Evolutionary conservation across 306 rosid genomes (phyloP).

Genomic region (Acacia melanoxylon): DNA sequence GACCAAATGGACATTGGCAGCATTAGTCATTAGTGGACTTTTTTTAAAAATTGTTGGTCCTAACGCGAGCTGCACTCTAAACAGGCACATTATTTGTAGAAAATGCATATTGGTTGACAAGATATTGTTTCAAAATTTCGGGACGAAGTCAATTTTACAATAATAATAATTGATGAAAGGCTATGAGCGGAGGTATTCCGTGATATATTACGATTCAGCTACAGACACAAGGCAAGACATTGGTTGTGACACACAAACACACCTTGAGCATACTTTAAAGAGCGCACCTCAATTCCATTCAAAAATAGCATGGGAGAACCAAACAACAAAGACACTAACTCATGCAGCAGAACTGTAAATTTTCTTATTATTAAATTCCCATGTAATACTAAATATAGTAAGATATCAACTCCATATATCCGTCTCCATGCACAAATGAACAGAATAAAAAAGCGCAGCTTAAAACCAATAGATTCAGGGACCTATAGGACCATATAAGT

Average conservation of each 20-base stretch:
- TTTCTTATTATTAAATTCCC: not conserved
- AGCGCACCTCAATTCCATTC: not conserved
- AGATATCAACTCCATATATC: not conserved
- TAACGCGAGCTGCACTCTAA: too few species aligned
- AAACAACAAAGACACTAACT: not conserved
- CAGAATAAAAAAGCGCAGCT: not conserved
- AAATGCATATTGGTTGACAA: too few species aligned
- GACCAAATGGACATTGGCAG: too few species aligned
- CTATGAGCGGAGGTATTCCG: not conserved
- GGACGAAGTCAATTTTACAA: too few species aligned
- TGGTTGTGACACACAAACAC: not conserved
- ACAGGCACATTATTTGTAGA: too few species aligned
- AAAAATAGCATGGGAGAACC: not conserved
- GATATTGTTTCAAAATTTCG: too few species aligned
- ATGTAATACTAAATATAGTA: not conserved
- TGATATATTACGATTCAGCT: not conserved
- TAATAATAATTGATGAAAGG: too few species aligned
- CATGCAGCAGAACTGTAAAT: not conserved
- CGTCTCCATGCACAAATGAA: not conserved
- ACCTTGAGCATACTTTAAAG: not conserved
- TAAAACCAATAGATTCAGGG: not conserved
- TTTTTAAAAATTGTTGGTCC: too few species aligned
- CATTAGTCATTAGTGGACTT: too few species aligned
- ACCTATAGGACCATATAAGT: not conserved
- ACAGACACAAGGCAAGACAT: not conserved